Evolutionary conservation across 2,329 filamentous ascomycete species (phyloP), one percentile per base, ranked within the genome.

Genomic region (Arthrobotrys iridis): DNA sequence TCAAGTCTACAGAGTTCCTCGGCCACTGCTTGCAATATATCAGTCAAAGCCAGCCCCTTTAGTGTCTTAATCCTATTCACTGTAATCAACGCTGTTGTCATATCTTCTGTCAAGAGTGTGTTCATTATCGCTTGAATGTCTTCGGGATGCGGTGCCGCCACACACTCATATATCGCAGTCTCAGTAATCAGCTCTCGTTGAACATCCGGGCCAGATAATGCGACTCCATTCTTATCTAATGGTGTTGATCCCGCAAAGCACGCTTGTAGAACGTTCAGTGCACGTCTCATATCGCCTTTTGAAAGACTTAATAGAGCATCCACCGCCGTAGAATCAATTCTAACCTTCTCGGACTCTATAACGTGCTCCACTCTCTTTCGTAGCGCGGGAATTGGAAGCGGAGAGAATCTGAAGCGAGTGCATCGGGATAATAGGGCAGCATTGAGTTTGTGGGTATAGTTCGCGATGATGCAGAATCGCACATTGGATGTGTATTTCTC

Each of bases 401-500:
- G 95, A 78, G 92, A 96, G 83, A 99, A 99, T 30, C 95, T 87
- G 82, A 99, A 99, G 37, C 95, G 86, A 7, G 95, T 99, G 83
- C 95, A 99, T 79, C 95, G 87, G 55, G 94, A 98, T 62, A 99
- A 85, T 45, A 99, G 85, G 0, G 95, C 95, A 0, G 95, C 94
- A 10, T 93, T 96, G 40, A 99, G 88, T 83, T 99, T 99, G 85
- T 99, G 95, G 28, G 95, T 95, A 83, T 99, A 99, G 84, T 99
- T 99, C 79, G 95, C 95, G 79, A 99, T 98, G 81, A 99, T 93
- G 84, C 94, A 98, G 84, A 99, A 99, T 60, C 95, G 87, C 1
- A 95, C 97, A 84, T 99, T 99, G 74, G 92, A 92, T 0, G 95
- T 99, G 84, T 99, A 99, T 73, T 97, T 97, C 82, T 99, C 95